These are phyloP conservation scores for Penicillium argentinense DNA, from an alignment of 495 filamentous ascomycete genomes.

Conservation along the genomic window DNA sequence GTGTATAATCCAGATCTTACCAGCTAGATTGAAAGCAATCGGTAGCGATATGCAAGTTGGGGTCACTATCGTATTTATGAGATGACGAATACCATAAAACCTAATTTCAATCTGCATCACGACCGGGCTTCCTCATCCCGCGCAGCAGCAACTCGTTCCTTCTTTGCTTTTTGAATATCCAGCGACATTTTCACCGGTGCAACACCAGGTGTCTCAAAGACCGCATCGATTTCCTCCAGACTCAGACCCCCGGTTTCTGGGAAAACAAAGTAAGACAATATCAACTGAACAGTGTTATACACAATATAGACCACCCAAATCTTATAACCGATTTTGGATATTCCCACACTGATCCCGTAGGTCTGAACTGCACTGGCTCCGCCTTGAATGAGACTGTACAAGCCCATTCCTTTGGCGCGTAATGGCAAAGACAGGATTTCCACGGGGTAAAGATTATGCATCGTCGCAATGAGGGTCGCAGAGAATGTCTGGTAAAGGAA, in stretches of 20 bases:
- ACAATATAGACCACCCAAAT: constrained; percentile 46
- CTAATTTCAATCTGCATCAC: not conserved
- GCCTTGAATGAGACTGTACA: constrained; percentile 44
- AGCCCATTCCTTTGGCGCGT: constrained; percentile 44
- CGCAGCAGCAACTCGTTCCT: constrained; percentile 21
- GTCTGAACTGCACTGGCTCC: constrained; percentile 35
- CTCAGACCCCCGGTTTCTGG: constrained; percentile 38
- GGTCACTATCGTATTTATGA: no score
- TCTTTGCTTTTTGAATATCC: constrained; percentile 46
- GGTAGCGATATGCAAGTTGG: no score
- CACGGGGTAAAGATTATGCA: constrained; percentile 46
- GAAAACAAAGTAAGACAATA: constrained; percentile 42
- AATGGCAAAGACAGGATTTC: constrained; percentile 38
- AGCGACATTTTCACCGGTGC: constrained; percentile 45
- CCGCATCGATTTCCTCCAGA: constrained; percentile 44
- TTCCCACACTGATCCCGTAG: constrained; percentile 44
- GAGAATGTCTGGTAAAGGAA: constrained; percentile 44
- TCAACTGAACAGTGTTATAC: constrained; percentile 42
- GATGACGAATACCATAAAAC: no score
- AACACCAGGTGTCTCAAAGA: constrained; percentile 46
- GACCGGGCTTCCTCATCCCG: constrained; percentile 18
- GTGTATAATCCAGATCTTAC: no score
- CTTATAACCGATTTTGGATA: constrained; percentile 43
- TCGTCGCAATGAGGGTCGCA: constrained; percentile 38
- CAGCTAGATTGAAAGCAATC: no score